Evolutionary conservation across 192 early-diverging fungal species (phyloP), one percentile per base, ranked within the genome.

Genomic region (Gorgonomyces haynaldii): DNA sequence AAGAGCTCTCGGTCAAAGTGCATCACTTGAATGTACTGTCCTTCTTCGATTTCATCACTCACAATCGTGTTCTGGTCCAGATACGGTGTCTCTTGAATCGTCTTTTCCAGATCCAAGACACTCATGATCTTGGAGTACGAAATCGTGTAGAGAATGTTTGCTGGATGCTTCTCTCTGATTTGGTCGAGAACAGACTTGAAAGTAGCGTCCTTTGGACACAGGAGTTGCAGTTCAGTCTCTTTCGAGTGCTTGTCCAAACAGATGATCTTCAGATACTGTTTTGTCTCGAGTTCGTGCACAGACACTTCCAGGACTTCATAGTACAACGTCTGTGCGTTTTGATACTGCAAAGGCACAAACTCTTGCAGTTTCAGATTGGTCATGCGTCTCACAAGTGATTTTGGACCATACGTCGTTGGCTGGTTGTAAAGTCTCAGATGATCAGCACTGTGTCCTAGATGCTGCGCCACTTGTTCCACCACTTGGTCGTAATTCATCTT

Each of bases 241-340:
- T 78, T 79, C 41, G 79, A 59, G 15, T 62, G 66, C 2, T 66
- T 67, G 29, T 82, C 80, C 12, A 89, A 64, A 55, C 66, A 85
- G 8, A 54, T 70, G 4, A 93, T 67, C 24, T 80, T 82, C 8
- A 92, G 45, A 37, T 52, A 57, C 29, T 79, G 72, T 60, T 90
- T 91, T 25, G 52, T 80, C 45, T 95, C 91, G 17, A 95, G 60
- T 61, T 98, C 89, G 19, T 67, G 56, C 15, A 95, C 68, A 28
- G 77, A 69, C 16, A 91, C 70, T 25, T 90, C 83, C 37, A 95
- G 45, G 35, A 88, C 68, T 57, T 98, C 91, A 60, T 92, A 98
- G 45, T 68, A 75, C 6, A 98, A 47, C 8, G 62, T 63, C 0
- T 21, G 12, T 29, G 42, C 31, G 48, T 50, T 50, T 42, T 65